Evolutionary conservation across 2,329 filamentous ascomycete genomes (phyloP).

Genomic region (Beauveria medogensis): DNA sequence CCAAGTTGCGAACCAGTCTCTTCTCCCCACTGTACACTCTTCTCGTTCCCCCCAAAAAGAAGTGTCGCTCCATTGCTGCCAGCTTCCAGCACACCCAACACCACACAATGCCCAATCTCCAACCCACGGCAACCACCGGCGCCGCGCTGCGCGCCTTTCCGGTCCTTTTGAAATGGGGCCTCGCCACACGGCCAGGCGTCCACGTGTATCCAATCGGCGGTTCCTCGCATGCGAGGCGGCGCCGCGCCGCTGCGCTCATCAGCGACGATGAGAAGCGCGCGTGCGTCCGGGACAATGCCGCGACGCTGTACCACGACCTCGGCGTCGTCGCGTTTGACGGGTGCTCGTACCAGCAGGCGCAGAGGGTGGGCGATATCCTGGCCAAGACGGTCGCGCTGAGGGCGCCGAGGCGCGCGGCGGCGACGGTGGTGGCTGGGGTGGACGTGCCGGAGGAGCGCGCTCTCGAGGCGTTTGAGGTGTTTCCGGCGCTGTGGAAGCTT

Average conservation of each 20-base stretch:
- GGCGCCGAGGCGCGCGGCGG: conserved; percentile 4
- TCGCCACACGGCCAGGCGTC: not conserved
- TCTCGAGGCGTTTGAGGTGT: conserved; percentile 46
- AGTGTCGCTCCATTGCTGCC: too few relatives aligned
- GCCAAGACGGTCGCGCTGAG: conserved; percentile 14
- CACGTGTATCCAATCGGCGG: not conserved
- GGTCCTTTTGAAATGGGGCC: not conserved
- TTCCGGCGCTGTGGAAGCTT: conserved; percentile 49
- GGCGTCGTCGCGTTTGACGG: conserved; percentile 25
- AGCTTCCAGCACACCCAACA: too few relatives aligned
- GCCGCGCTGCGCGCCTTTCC: not conserved
- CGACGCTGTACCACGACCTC: conserved; percentile 22
- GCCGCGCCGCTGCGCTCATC: not conserved
- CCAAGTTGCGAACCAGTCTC: too few relatives aligned
- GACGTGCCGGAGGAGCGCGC: not conserved
- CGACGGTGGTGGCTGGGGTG: not conserved
- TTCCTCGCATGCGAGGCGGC: not conserved
- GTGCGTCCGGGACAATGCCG: not conserved
- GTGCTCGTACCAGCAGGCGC: conserved; percentile 15
- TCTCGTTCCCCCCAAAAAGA: too few relatives aligned
- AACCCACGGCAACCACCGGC: not conserved
- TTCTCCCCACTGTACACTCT: too few relatives aligned
- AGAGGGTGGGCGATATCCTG: conserved; percentile 19
- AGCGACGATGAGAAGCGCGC: not conserved
- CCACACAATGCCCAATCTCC: not conserved